Evolutionary conservation across 2,329 filamentous ascomycete genomes (phyloP), one percentile per base, ranked within the genome.

Genomic region (Helminthosporium solani): DNA sequence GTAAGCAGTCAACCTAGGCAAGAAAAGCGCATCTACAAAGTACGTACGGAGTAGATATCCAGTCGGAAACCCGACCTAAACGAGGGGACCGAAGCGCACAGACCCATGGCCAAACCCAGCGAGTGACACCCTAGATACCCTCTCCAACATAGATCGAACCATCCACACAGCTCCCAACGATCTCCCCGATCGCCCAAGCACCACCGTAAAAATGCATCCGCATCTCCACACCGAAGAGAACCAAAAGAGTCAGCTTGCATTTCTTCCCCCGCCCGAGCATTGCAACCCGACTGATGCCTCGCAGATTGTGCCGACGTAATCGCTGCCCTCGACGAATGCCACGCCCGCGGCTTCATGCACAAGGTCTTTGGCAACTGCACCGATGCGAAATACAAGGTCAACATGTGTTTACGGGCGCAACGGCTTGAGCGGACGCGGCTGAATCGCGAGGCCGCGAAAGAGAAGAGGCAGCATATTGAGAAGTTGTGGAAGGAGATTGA

Each of bases 181-280:
- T 21, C 14, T 34, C 12, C 8, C n/a, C 8, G 5, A 8, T 30
- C 33, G 12, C 18, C 19, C 15, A 21, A n/a, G 41, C 42, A 23
- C 12, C 48, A 49, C 37, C 47, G 14, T 16, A 69, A 82, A 61
- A 35, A 99, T 99, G 94, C 94, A 99, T 88, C 95, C 94, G 44
- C 92, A 96, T 75, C 77, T 99, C 2, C 91, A 97, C 68, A 96
- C 90, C 21, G 90, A 94, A 70, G 86, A 96, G 68, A 95, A 95
- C 61, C 64, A 67, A 39, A 78, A 82, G 59, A 91, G 92, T 96
- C 80, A 34, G 74, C 70, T 35, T 64, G 30, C 42, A 40, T 44
- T 19, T 40, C 39, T 42, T 33, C 30, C 25, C 30, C 18, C 47
- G 33, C 21, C 27, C 31, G 33, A 35, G 19, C 33, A 40, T 20